Base-by-base conservation (phyloP, 352 stramenopile species). In the Globisporangium middletonii region DNA sequence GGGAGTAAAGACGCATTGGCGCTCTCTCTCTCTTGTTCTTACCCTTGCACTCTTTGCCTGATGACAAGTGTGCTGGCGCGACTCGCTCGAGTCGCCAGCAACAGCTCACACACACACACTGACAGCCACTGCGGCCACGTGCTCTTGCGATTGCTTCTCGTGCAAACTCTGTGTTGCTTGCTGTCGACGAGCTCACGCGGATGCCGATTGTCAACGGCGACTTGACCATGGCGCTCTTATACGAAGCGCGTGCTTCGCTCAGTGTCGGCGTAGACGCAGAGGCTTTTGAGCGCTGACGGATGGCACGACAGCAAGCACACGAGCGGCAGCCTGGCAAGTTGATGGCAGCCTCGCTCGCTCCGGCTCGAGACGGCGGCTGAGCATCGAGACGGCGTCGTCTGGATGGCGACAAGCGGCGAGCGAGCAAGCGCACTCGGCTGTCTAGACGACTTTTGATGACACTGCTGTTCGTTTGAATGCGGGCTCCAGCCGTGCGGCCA, bases 161-260 rank as follows among this genome's bases (percentile, higher is more conserved):
- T 70, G 57, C 74, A 5, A 73, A 70, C 50, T 81, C 72, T 16
- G 46, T 73, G 53, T 50, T 83, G 26, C 33, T 38, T 11, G 33
- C 23, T 23, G 59, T 73, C 27, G 55, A 62, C 1, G 74, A 83
- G 51, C 53, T 83, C 28, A 62, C 75, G 30, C 60, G 64, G 44
- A 52, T 79, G 43, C 67, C 74, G 41, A 72, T 68, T 64, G 65
- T 77, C 33, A 83, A 81, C 42, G 73, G 71, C 16, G 73, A 83
- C 33, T 68, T 81, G 43, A 58, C 70, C 49, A 70, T 83, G 67
- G 67, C 65, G 27, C 71, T 83, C 64, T 58, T 83, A 26, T 62
- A 69, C 61, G 60, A 62, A 59, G 51, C 60, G 41, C 41, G 23
- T 23, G 23, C 63, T 53, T 47, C 44, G 46, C 15, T 19, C 13